phyloP scores from a whole-genome alignment of 306 rosid genomes.

The Astragalus glycyphyllos region DNA sequence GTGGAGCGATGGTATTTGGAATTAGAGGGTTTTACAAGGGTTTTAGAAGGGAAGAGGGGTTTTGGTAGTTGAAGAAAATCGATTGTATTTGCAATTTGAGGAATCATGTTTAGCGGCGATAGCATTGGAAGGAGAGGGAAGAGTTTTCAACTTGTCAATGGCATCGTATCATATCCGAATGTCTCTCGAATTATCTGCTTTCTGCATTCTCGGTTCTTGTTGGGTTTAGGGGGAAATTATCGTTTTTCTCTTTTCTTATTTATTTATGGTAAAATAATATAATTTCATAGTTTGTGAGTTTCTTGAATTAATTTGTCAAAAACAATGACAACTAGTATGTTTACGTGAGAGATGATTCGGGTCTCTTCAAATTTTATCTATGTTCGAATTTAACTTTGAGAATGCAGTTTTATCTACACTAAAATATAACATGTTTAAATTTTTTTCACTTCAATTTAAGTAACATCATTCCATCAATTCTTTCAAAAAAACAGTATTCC shows the following conservation, averaged over 20 bases:
- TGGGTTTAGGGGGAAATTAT: conserved; percentile 1
- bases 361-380: too few species aligned
- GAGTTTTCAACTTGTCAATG: conserved; percentile 20
- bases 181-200: conserved; percentile 15
- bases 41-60: conserved; percentile 48
- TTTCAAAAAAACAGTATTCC: too few species aligned
- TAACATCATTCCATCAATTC: too few species aligned
- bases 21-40: conserved; percentile 34
- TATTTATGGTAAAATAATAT: neutral
- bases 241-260: neutral
- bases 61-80: conserved; percentile 54
- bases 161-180: neutral
- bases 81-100: conserved; percentile 46
- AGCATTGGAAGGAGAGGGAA: neutral
- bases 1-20: neutral
- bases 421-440: too few species aligned
- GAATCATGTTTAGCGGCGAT: conserved; percentile 59
- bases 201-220: conserved; percentile 19
- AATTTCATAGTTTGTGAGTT: neutral
- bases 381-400: too few species aligned
- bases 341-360: too few species aligned
- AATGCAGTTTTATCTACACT: too few species aligned
- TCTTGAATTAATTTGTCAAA: too few species aligned
- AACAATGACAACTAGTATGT: too few species aligned
- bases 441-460: too few species aligned